Evolutionary conservation across 2,329 filamentous ascomycete genomes (phyloP).

Genomic region (Sordariomycetes sp.): DNA sequence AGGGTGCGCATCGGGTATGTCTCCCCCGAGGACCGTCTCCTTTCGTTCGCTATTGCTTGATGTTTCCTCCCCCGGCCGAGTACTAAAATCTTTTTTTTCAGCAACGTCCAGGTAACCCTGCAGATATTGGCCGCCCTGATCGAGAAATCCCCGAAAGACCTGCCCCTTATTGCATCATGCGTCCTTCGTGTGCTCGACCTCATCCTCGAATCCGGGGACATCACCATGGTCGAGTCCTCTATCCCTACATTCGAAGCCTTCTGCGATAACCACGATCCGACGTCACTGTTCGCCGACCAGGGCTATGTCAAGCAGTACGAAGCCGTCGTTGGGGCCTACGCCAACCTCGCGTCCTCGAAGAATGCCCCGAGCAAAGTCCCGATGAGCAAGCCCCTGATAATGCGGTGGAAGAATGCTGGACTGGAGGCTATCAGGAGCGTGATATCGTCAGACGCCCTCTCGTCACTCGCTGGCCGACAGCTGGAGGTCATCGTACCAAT

Average conservation of each 20-base stretch:
- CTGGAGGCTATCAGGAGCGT: conserved; percentile 73
- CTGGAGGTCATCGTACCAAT: conserved; percentile 72
- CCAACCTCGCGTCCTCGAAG: conserved; percentile 63
- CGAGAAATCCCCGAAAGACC: conserved; percentile 83
- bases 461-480: conserved; percentile 64
- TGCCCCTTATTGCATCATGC: conserved; percentile 77
- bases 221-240: conserved; percentile 87
- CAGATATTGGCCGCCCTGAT: conserved; percentile 86
- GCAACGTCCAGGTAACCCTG: conserved; percentile 89
- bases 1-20: conserved; percentile 73
- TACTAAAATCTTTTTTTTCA: conserved; percentile 20
- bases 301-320: conserved; percentile 75
- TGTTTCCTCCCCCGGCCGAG: not conserved
- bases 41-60: not conserved
- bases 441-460: conserved; percentile 68
- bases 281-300: conserved; percentile 76
- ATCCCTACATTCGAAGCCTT: conserved; percentile 79
- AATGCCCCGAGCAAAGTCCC: conserved; percentile 37
- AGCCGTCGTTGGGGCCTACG: conserved; percentile 69
- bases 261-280: conserved; percentile 79
- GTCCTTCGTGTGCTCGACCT: conserved; percentile 76
- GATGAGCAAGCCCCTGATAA: conserved; percentile 60
- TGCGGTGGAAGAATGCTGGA: conserved; percentile 67
- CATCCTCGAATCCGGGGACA: conserved; percentile 75
- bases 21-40: not conserved